Conservation (phyloP, 352 stramenopile genomes). For the Globisporangium yorkense region DNA sequence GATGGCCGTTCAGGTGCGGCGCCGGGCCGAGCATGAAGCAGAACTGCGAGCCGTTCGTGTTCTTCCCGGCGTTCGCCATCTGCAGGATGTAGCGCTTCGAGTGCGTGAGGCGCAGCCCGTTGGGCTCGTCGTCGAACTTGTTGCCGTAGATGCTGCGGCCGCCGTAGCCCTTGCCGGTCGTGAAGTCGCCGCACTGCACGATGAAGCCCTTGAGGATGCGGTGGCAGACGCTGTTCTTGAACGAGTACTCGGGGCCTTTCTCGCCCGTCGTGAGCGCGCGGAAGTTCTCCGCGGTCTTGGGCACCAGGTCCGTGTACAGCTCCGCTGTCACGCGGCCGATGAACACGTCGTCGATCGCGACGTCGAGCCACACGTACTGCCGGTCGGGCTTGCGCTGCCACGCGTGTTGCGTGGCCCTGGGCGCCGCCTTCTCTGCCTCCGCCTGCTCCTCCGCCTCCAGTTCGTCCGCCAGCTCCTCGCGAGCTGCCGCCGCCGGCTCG, state of each 20-base stretch:
- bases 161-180: conserved; percentile 90
- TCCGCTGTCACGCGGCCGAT: conserved; percentile 72
- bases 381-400: conserved; percentile 59
- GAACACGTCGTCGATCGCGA: conserved; percentile 69
- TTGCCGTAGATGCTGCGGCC: conserved; percentile 96
- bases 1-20: conserved; percentile 75
- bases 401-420: conserved; percentile 9
- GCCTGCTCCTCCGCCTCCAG: conserved; percentile 8
- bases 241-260: conserved; percentile 90
- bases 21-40: conserved; percentile 94
- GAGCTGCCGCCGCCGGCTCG: conserved; percentile 1
- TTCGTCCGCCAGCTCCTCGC: conserved; percentile 12
- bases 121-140: conserved; percentile 98
- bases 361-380: conserved; percentile 84
- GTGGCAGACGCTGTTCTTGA: conserved; percentile 97
- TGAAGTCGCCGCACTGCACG: conserved; percentile 96
- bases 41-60: conserved; percentile 99
- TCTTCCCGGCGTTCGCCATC: conserved; percentile 97
- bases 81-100: conserved; percentile 81
- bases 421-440: background rate
- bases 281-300: conserved; percentile 99
- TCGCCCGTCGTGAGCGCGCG: conserved; percentile 94
- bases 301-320: conserved; percentile 93
- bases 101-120: conserved; percentile 69
- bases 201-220: conserved; percentile 98